Conservation (phyloP, 129 eudicot genomes). For the Logfia minima region DNA sequence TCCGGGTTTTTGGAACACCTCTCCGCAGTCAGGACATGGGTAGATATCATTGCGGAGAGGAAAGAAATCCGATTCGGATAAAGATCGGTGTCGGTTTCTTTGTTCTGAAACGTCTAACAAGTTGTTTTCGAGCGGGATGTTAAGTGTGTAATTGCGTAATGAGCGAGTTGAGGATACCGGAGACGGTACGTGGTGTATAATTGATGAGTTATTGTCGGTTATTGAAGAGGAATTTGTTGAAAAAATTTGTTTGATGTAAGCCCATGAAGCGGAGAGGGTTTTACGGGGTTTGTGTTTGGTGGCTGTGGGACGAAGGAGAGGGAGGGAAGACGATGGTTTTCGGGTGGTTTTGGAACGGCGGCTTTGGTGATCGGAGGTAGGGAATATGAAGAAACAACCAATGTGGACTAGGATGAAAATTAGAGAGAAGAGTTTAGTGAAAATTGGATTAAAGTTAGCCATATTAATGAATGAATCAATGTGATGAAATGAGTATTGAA, state of each 20-base stretch:
- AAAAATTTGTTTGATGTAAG: conserved; percentile 55
- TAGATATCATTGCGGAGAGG: conserved; percentile 61
- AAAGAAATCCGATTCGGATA: conserved; percentile 35
- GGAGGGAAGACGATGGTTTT: conserved; percentile 43
- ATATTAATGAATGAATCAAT: conserved; percentile 22
- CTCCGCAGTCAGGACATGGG: conserved; percentile 81
- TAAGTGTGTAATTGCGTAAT: conserved; percentile 5
- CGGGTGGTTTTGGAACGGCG: conserved; percentile 26
- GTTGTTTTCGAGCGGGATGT: neutral
- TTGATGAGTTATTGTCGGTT: conserved; percentile 22
- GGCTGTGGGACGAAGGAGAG: conserved; percentile 38
- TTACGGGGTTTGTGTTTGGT: conserved; percentile 40
- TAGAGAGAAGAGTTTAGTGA: conserved; percentile 43
- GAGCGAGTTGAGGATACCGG: conserved; percentile 48
- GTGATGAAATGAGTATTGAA: neutral
- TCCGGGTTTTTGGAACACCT: conserved; percentile 53
- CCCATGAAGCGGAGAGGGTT: conserved; percentile 48
- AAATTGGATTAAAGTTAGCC: conserved; percentile 34
- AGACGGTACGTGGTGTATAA: conserved; percentile 36
- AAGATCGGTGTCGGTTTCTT: conserved; percentile 25
- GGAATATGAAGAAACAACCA: conserved; percentile 51
- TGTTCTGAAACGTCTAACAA: neutral
- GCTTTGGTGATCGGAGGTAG: conserved; percentile 37
- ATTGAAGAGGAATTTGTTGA: conserved; percentile 25
- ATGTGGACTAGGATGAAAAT: conserved; percentile 51